Conservation (phyloP, 2,329 filamentous ascomycete species). For the Fusarium agapanthi region DNA sequence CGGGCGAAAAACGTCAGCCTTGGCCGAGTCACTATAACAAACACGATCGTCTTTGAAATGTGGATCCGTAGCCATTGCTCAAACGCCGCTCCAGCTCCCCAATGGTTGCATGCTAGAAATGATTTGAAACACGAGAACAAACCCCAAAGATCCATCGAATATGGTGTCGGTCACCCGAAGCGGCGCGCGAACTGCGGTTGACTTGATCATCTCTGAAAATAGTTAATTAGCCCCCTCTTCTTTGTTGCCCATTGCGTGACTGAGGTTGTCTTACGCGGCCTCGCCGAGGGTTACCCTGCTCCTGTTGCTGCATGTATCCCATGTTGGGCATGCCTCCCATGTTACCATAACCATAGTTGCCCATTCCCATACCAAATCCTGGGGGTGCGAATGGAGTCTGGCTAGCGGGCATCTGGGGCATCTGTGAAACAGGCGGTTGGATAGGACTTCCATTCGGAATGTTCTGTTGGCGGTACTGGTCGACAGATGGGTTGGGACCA, state of each 20-base stretch:
- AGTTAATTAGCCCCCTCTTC: conserved; percentile 38
- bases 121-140: conserved; percentile 31
- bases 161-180: conserved; percentile 16
- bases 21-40: conserved; percentile 24
- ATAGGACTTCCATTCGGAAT: conserved; percentile 62
- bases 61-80: conserved; percentile 26
- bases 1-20: conserved; percentile 14
- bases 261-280: conserved; percentile 61
- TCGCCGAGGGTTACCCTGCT: conserved; percentile 64
- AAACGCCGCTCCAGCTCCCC: conserved; percentile 35
- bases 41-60: conserved; percentile 23
- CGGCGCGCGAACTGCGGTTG: conserved; percentile 10
- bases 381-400: conserved; percentile 59
- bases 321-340: conserved; percentile 58
- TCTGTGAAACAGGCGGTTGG: conserved; percentile 56
- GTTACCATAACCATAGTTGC: conserved; percentile 56
- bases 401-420: conserved; percentile 53
- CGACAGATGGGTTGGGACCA: conserved; percentile 57
- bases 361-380: conserved; percentile 60
- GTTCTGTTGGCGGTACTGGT: conserved; percentile 64
- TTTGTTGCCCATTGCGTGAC: conserved; percentile 18
- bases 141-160: conserved; percentile 30
- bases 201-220: conserved; percentile 42
- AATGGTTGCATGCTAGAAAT: conserved; percentile 34
- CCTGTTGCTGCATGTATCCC: conserved; percentile 62